These are phyloP conservation scores for Kluyveromyces aestuarii DNA, from an alignment of 805 yeast species.

Conservation along the genomic window DNA sequence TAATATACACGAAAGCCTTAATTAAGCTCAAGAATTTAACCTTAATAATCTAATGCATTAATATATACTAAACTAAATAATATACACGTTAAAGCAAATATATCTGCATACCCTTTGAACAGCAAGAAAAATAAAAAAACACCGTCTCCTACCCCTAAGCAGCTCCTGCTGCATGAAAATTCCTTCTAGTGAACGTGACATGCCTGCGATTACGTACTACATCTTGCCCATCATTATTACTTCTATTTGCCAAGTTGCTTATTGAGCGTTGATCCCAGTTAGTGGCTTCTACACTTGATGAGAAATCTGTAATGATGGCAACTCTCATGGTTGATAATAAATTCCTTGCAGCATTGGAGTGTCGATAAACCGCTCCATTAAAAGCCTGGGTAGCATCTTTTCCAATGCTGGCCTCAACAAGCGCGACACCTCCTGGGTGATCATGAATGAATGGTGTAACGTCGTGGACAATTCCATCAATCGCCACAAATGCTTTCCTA, in stretches of 20 bases:
- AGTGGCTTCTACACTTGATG: slow-evolving; percentile 35
- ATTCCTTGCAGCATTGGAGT: slow-evolving; percentile 89
- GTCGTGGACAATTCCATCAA: slow-evolving; percentile 88
- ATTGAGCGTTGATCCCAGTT: slow-evolving; percentile 19
- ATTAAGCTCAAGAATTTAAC: not conserved
- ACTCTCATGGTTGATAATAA: slow-evolving; percentile 88
- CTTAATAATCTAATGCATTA: not conserved
- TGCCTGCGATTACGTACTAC: slow-evolving; percentile 15
- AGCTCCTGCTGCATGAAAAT: slow-evolving; percentile 23
- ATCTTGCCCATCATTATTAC: slow-evolving; percentile 8
- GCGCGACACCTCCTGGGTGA: slow-evolving; percentile 88
- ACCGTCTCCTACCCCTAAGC: slow-evolving; percentile 8
- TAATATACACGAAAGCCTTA: not conserved
- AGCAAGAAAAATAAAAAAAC: not conserved
- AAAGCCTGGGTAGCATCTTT: slow-evolving; percentile 92
- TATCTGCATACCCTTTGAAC: not conserved
- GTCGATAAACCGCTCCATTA: slow-evolving; percentile 90
- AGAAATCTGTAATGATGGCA: slow-evolving; percentile 73
- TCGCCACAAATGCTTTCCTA: slow-evolving; percentile 60
- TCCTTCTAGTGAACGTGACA: slow-evolving; percentile 18
- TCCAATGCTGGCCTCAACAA: slow-evolving; percentile 74
- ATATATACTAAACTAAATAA: not conserved
- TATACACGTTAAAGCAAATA: not conserved
- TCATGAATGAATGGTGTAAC: slow-evolving; percentile 83
- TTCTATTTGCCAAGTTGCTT: slow-evolving; percentile 4